Base-by-base conservation (phyloP, 306 rosid genomes). In the Heteromeles arbutifolia region DNA sequence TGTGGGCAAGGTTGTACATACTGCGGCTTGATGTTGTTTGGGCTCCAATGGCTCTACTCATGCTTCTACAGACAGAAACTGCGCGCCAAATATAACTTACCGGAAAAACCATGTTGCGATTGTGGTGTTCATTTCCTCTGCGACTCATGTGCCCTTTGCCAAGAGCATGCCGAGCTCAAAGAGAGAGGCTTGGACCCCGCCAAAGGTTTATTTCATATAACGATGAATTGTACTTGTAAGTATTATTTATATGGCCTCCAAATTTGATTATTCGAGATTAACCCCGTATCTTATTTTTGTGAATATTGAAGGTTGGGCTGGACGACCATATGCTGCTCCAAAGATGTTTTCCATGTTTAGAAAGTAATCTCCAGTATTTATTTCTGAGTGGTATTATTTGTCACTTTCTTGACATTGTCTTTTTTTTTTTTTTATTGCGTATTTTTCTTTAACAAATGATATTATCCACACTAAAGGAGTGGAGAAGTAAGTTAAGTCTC, bases 101-200 rank as follows among this genome's bases (percentile, higher is more conserved):
- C 76, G 10, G 79, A 62, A 1, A 58, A 73, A 19, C 85, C 85
- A n/a, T 82, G 82, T 28, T 74, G 76, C 4, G 82, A 82, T 32
- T 78, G 82, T 31, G 75, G 82, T 25, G 85, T 82, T 29, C 82
- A 82, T 54, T 77, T 39, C 68, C 73, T 25, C 58, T 82, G 85
- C 22, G 73, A 67, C 0, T 0, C 66, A 11, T 82, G 85, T 39
- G 82, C 82, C 52, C 82, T 82, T 58, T 82, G 85, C 65, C 82
- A 78, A 82, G 85, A 78, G 32, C 58, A 59, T 37, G 69, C 73
- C 1, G 80, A 82, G 79, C 67, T 82, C 41, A 77, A 77, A 62
- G 5, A 52, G 5, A 53, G 77, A 32, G 82, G 85, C 37, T 48
- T 74, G 3, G 82, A 82, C 34, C 81, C 84, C 53, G 17, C 77